Evolutionary conservation across 2,329 filamentous ascomycete species (phyloP).

Genomic region (Colletotrichum simmondsii): DNA sequence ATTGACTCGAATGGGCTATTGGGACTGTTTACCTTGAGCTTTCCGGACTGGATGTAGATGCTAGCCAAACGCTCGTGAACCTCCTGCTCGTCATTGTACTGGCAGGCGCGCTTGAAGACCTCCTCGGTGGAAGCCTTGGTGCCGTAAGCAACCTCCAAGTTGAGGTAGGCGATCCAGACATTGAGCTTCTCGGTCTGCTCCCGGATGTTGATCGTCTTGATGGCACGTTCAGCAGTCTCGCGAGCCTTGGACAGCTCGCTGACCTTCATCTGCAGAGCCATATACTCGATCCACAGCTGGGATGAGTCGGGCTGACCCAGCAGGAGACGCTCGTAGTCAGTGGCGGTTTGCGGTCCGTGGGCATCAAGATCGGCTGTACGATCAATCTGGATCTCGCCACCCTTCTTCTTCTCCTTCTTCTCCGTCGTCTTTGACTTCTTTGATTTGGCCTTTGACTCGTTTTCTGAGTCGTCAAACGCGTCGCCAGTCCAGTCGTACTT

Average conservation of each 20-base stretch:
- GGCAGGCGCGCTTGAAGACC: constrained; percentile 90
- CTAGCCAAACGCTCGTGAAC: constrained; percentile 90
- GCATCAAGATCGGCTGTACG: constrained; percentile 91
- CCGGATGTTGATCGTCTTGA: constrained; percentile 89
- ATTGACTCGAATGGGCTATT: neutral
- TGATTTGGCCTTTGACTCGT: constrained; percentile 55
- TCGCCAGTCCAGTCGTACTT: constrained; percentile 92
- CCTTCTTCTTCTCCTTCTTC: constrained; percentile 73
- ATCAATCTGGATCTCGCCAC: constrained; percentile 81
- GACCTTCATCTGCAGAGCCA: constrained; percentile 97
- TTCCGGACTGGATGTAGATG: constrained; percentile 94
- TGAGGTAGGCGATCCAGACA: constrained; percentile 93
- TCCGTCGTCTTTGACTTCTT: constrained; percentile 37
- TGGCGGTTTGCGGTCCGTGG: constrained; percentile 87
- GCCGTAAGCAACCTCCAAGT: constrained; percentile 92
- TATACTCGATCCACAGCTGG: constrained; percentile 93
- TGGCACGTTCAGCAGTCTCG: constrained; percentile 88
- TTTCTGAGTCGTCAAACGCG: constrained; percentile 69
- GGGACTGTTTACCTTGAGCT: constrained; percentile 75
- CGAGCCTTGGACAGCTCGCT: constrained; percentile 90
- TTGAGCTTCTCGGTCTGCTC: constrained; percentile 95
- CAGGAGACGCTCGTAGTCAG: constrained; percentile 93
- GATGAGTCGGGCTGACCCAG: constrained; percentile 95
- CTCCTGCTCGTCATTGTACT: constrained; percentile 92
- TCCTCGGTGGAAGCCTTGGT: constrained; percentile 84